Evolutionary conservation across 2,329 filamentous ascomycete genomes (phyloP), one percentile per base, ranked within the genome.

Genomic region (Neopestalotiopsis rosae): DNA sequence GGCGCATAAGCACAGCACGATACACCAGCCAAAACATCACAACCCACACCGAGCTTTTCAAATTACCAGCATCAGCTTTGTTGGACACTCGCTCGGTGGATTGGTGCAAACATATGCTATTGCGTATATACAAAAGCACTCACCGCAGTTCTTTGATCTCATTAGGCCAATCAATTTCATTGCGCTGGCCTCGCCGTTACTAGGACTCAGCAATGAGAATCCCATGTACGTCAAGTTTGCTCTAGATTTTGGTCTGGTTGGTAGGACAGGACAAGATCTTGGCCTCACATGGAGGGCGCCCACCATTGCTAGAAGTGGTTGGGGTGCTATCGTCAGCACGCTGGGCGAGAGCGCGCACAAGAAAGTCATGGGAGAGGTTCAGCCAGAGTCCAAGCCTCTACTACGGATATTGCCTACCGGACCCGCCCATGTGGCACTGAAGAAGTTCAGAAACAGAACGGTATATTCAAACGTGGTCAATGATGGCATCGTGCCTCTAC

Each of bases 401-500:
- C 82, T 98, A 24, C 89, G 95, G 24, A 97, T 98, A 71, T 82
- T 98, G 30, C 95, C 96, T 0, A 97, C 94, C 7, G 95, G 95
- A 0, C 95, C 95, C 17, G 96, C 95, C 6, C 95, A 98, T 79
- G 89, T 90, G 67, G 95, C 95, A 1, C 82, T 98, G 56, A 91
- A 92, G 77, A 94, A 93, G 81, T 98, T 98, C 79, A 87, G 94
- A 28, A 97, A 97, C 78, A 88, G 95, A 17, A 98, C 96, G 0
- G 86, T 98, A 1, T 98, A 98, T 79, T 97, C 95, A 1, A 98
- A 98, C 76, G 95, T 98, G 13, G 95, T 98, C 73, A 98, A 98
- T 76, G 95, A 98, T 80, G 95, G 95, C 3, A 98, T 99, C 73
- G 96, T 99, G 4, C 96, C 96, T 2, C 83, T 99, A 42, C 90